These are phyloP conservation scores for Davidsoniella neocaledoniae DNA, from an alignment of 2,329 filamentous ascomycete species.

Conservation along the genomic window DNA sequence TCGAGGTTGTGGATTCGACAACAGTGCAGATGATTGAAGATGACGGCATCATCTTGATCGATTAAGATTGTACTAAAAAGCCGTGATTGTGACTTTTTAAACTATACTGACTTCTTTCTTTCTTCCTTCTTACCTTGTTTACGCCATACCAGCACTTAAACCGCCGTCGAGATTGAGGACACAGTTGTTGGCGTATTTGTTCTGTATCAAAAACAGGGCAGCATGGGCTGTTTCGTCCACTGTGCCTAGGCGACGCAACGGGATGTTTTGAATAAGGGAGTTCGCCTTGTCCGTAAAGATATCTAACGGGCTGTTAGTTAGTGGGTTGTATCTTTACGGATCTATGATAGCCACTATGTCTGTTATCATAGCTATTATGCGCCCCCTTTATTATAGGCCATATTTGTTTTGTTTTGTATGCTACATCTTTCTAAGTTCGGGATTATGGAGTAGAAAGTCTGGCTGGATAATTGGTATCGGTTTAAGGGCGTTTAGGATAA, in stretches of 20 bases:
- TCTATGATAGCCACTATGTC: too few species aligned
- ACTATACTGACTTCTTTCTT: conserved; percentile 7
- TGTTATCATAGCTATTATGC: too few species aligned
- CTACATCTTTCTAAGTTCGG: too few species aligned
- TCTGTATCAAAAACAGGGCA: conserved; percentile 58
- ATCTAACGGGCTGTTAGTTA: background rate
- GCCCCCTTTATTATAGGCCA: too few species aligned
- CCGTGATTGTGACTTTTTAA: conserved; percentile 24
- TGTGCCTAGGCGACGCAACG: conserved; percentile 43
- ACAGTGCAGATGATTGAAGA: conserved; percentile 20
- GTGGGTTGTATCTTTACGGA: too few species aligned
- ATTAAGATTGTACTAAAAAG: conserved; percentile 45
- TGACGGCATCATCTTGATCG: conserved; percentile 30
- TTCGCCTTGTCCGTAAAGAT: background rate
- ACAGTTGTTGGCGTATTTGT: conserved; percentile 75
- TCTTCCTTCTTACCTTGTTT: conserved; percentile 9
- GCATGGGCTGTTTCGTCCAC: conserved; percentile 66
- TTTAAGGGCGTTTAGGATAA: background rate
- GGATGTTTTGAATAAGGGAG: conserved; percentile 11
- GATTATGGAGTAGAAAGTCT: too few species aligned
- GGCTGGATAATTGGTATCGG: too few species aligned
- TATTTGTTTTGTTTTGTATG: too few species aligned
- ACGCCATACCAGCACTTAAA: conserved; percentile 39
- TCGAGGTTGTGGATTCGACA: conserved; percentile 21
- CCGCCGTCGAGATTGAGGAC: conserved; percentile 76